Conservation (phyloP, 2,329 filamentous ascomycete species). For the Pseudogymnoascus sp. region DNA sequence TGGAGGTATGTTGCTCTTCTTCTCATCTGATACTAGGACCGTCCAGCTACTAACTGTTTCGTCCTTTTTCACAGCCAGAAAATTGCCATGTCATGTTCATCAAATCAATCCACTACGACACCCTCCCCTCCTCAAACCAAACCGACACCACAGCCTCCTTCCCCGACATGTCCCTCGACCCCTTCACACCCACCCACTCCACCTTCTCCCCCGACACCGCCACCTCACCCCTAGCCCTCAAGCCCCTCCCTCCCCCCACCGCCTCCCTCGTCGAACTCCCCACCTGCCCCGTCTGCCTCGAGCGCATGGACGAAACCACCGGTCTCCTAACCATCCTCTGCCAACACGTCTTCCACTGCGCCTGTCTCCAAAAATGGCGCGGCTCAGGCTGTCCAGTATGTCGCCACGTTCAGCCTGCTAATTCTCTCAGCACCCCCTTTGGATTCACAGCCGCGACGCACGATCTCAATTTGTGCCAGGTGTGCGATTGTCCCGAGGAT, state of each 20-base stretch:
- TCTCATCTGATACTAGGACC: neutral
- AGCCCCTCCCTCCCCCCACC: conserved; percentile 58
- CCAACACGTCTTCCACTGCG: conserved; percentile 96
- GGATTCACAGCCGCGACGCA: conserved; percentile 27
- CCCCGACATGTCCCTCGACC: conserved; percentile 54
- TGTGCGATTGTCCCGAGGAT: conserved; percentile 72
- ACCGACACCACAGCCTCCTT: conserved; percentile 42
- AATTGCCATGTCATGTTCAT: conserved; percentile 93
- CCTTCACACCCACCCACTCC: conserved; percentile 43
- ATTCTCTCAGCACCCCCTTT: conserved; percentile 26
- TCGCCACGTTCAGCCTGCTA: conserved; percentile 67
- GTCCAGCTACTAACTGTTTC: conserved; percentile 15
- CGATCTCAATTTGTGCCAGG: conserved; percentile 64
- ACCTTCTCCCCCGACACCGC: conserved; percentile 13
- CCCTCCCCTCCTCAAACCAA: conserved; percentile 31
- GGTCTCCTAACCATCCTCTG: conserved; percentile 92
- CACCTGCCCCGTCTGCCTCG: conserved; percentile 91
- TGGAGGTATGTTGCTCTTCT: conserved; percentile 55
- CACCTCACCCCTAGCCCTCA: conserved; percentile 34
- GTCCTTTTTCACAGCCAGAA: conserved; percentile 53
- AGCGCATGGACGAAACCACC: conserved; percentile 87
- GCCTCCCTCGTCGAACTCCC: conserved; percentile 83
- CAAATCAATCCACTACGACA: conserved; percentile 70
- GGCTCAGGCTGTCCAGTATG: conserved; percentile 91
- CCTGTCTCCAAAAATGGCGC: conserved; percentile 92